phyloP scores from a whole-genome alignment of 192 early-diverging fungal species.

The Helicostylum pulchrum region DNA sequence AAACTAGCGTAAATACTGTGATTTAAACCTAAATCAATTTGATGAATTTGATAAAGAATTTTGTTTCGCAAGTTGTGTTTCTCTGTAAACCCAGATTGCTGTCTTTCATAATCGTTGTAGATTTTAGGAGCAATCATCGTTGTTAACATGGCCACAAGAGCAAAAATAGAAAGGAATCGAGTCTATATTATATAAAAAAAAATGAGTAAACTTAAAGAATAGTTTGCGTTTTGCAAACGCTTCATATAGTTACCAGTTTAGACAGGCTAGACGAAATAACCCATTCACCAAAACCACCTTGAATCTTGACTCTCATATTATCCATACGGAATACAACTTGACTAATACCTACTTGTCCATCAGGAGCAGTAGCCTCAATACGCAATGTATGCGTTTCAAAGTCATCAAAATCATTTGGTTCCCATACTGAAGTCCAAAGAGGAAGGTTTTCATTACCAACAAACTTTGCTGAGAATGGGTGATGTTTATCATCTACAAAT shows the following conservation, averaged over 20 bases:
- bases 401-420: constrained; percentile 69
- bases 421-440: constrained; percentile 71
- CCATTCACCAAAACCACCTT: constrained; percentile 68
- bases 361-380: constrained; percentile 59
- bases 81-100: not conserved
- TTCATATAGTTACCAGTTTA: constrained; percentile 41
- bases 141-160: constrained; percentile 9
- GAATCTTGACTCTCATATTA: constrained; percentile 49
- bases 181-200: constrained; percentile 39
- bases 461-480: constrained; percentile 45
- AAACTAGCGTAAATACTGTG: not conserved
- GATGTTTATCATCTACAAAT: constrained; percentile 48
- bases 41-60: constrained; percentile 15
- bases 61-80: not conserved
- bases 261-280: constrained; percentile 59
- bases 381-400: constrained; percentile 57
- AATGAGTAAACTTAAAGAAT: not conserved
- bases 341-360: constrained; percentile 49
- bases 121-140: constrained; percentile 18
- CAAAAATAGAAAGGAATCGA: constrained; percentile 24
- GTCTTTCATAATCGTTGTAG: constrained; percentile 16
- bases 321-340: constrained; percentile 66
- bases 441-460: constrained; percentile 57
- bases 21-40: constrained; percentile 3
- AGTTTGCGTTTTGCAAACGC: no score